Evolutionary conservation across 2,329 filamentous ascomycete genomes (phyloP).

Genomic region (Hymenoscyphus linearis): DNA sequence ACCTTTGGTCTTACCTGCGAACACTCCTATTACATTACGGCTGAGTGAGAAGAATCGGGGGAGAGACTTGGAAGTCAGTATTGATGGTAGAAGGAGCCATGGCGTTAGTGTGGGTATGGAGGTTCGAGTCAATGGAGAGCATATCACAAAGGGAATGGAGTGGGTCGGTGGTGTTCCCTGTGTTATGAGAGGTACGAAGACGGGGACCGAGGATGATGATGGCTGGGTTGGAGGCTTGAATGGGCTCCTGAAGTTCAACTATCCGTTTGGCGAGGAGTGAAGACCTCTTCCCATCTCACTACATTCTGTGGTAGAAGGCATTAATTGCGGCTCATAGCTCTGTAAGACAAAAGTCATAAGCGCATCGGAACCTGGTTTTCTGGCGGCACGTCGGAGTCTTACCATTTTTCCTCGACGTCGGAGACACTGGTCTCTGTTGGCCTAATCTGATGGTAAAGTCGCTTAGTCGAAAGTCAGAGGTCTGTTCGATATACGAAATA

Average conservation of each 20-base stretch:
- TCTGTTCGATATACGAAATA: background rate
- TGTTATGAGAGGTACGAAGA: constrained; percentile 62
- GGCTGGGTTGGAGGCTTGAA: constrained; percentile 96
- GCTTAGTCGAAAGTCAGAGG: background rate
- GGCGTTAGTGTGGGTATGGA: constrained; percentile 73
- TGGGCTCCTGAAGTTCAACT: constrained; percentile 91
- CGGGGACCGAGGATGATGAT: constrained; percentile 63
- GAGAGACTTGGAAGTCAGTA: constrained; percentile 70
- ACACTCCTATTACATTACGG: constrained; percentile 75
- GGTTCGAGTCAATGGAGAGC: constrained; percentile 82
- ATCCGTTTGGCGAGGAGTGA: constrained; percentile 72
- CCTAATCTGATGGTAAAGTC: background rate
- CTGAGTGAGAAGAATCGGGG: constrained; percentile 77
- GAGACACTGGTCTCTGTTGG: background rate
- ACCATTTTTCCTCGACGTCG: background rate
- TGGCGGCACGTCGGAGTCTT: background rate
- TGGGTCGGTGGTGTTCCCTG: constrained; percentile 84
- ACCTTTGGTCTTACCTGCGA: constrained; percentile 80
- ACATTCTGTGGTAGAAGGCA: background rate
- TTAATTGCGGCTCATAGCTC: constrained; percentile 40
- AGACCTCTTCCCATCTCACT: background rate
- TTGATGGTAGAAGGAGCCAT: constrained; percentile 67
- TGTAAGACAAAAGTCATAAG: background rate
- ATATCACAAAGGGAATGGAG: constrained; percentile 48
- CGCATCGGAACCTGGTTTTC: background rate